phyloP scores from a whole-genome alignment of 2,329 filamentous ascomycete species.

The Amesomyces nigricolor region DNA sequence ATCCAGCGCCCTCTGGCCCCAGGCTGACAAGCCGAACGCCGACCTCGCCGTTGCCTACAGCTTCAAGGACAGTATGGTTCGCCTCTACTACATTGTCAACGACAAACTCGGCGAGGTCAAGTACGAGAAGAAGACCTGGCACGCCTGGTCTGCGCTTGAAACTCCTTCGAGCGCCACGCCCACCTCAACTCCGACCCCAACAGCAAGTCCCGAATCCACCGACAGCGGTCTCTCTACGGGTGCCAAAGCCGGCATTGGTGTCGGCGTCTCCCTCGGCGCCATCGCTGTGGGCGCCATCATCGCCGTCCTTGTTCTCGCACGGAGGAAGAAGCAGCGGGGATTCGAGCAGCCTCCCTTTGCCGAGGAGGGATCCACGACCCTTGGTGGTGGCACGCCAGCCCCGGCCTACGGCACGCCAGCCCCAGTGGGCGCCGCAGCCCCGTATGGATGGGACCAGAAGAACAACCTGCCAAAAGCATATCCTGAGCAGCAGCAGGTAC shows the following conservation, averaged over 20 bases:
- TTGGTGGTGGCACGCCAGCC: constrained; percentile 15
- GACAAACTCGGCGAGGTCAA: constrained; percentile 30
- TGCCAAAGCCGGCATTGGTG: constrained; percentile 33
- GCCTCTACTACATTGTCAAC: constrained; percentile 34
- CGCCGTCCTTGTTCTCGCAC: constrained; percentile 28
- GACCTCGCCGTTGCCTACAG: constrained; percentile 30
- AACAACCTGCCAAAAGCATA: not conserved
- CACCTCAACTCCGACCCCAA: not conserved
- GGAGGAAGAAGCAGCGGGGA: constrained; percentile 19
- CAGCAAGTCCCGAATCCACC: not conserved
- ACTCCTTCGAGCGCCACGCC: constrained; percentile 6
- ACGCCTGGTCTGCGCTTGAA: constrained; percentile 26
- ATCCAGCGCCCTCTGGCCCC: constrained; percentile 28
- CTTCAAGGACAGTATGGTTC: constrained; percentile 23
- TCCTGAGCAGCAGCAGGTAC: not conserved
- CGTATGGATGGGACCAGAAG: constrained; percentile 20
- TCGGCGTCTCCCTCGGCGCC: constrained; percentile 33
- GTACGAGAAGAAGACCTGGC: constrained; percentile 31
- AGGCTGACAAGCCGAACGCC: constrained; percentile 30
- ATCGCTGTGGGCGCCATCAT: constrained; percentile 30
- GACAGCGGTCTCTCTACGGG: constrained; percentile 30
- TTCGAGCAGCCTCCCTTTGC: not conserved
- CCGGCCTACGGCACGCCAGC: constrained; percentile 18
- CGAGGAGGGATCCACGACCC: constrained; percentile 17
- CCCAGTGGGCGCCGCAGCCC: constrained; percentile 2